phyloP scores from a whole-genome alignment of 805 yeast species.

The Jamesozyma lodderae region DNA sequence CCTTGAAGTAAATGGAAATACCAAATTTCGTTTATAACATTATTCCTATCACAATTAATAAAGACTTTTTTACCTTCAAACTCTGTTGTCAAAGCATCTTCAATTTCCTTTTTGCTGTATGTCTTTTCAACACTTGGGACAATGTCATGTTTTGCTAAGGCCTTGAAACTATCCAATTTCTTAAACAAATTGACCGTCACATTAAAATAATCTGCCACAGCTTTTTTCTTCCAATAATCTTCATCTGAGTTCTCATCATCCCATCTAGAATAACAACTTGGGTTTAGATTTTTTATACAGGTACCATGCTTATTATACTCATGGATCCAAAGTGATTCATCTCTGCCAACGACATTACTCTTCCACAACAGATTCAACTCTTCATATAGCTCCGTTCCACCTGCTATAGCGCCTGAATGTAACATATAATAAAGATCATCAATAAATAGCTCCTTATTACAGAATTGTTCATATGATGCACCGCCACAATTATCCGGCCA shows the following conservation, averaged over 20 bases:
- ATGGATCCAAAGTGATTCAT: slow-evolving; percentile 72
- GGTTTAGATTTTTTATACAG: slow-evolving; percentile 72
- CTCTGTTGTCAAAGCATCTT: slow-evolving; percentile 40
- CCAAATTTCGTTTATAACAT: slow-evolving; percentile 49
- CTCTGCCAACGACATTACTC: slow-evolving; percentile 57
- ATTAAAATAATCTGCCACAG: slow-evolving; percentile 63
- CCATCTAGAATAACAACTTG: slow-evolving; percentile 52
- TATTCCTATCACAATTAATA: slow-evolving; percentile 48
- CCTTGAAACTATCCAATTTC: slow-evolving; percentile 55
- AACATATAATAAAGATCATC: slow-evolving; percentile 41
- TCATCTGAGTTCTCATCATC: slow-evolving; percentile 5
- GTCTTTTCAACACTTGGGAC: slow-evolving; percentile 50
- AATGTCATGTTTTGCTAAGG: slow-evolving; percentile 61
- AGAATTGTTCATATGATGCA: slow-evolving; percentile 72
- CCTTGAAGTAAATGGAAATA: slow-evolving; percentile 72
- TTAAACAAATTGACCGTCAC: slow-evolving; percentile 50
- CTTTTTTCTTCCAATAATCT: slow-evolving; percentile 17
- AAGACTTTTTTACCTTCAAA: slow-evolving; percentile 47
- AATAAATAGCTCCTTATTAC: slow-evolving; percentile 54
- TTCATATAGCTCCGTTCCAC: slow-evolving; percentile 39
- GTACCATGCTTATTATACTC: slow-evolving; percentile 94
- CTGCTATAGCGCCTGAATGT: slow-evolving; percentile 19
- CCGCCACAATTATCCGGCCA: slow-evolving; percentile 92
- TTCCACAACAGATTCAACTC: slow-evolving; percentile 64
- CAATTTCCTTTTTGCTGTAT: slow-evolving; percentile 48